Evolutionary conservation across 257 asterid species (phyloP), one percentile per base, ranked within the genome.

Genomic region (Echium plantagineum): DNA sequence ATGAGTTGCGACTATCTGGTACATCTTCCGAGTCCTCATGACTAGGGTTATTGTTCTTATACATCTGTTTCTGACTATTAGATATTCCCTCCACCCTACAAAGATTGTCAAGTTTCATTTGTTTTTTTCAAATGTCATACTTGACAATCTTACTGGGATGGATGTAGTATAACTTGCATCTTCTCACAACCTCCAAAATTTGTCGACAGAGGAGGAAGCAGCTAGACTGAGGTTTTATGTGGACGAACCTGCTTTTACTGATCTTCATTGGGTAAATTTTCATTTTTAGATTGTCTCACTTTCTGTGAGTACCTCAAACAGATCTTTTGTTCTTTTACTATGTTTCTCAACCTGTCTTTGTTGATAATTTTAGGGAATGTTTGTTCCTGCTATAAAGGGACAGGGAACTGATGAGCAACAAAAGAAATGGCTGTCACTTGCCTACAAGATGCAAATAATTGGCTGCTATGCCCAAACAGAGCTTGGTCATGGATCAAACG

Each of bases 381-480:
- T 93, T 74, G 58, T 89, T 61, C 99, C 99, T 22, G 86, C 89
- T 70, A 70, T 93, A 69, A 93, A 86, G 76, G 97, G 97, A 46
- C 95, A 86, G 78, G 96, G 88, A 52, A 93, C 97, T 38, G 97
- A 89, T 47, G 94, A 86, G 68, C 99, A 93, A 57, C 99, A 89
- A 72, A 42, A 55, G 55, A 85, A 89, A 72, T 93, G 99, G 99
- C 74, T 89, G 69, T 77, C 99, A 1, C 71, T 89, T 81, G 97
- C 99, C 55, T 73, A 85, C 70, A 93, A 89, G 85, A 93, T 93
- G 97, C 84, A 93, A 79, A 86, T 89, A 68, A 93, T 93, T 76
- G 99, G 99, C 55, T 93, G 99, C 79, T 93, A 93, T 65, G 99
- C 99, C 7, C 99, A 93, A 75, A 93, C 97, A 64, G 99, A 93